A percentile compares a stretch with the other conserved stretches of the same genome.
Conservation (phyloP, 257 asterid genomes). For the Plectranthus barbatus region DNA sequence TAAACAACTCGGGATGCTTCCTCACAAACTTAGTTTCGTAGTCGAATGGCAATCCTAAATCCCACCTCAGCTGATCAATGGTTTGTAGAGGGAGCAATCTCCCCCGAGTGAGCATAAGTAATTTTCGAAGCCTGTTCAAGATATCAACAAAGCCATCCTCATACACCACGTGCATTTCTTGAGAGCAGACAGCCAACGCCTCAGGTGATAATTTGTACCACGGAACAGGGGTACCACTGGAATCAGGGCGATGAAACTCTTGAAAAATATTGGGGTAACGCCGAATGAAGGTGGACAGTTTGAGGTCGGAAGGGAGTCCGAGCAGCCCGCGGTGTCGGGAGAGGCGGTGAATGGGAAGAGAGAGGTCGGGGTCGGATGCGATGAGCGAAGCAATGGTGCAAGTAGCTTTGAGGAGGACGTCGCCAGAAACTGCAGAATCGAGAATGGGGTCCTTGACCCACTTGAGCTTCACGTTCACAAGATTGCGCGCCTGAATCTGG, state of each 20-base stretch:
- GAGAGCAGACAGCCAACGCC: constrained; percentile 34
- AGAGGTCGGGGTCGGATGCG: constrained; percentile 37
- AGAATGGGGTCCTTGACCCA: constrained; percentile 71
- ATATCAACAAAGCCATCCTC: constrained; percentile 42
- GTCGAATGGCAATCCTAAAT: constrained; percentile 68
- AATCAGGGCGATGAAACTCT: constrained; percentile 52
- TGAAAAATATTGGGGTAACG: constrained; percentile 70
- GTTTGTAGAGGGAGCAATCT: constrained; percentile 71
- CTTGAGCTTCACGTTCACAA: constrained; percentile 77
- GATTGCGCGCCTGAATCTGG: constrained; percentile 48
- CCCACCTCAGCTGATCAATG: constrained; percentile 83
- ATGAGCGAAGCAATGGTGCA: constrained; percentile 49
- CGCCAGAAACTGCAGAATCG: constrained; percentile 49
- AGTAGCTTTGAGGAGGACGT: constrained; percentile 61
- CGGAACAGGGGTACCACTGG: constrained; percentile 74
- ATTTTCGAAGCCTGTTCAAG: constrained; percentile 54
- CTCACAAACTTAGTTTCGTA: constrained; percentile 31
- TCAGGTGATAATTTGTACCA: constrained; percentile 54
- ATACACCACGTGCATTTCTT: constrained; percentile 28
- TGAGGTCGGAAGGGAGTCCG: constrained; percentile 56
- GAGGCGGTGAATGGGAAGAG: constrained; percentile 62
- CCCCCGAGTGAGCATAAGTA: constrained; percentile 68
- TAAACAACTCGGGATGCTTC: constrained; percentile 43
- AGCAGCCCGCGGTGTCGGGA: constrained; percentile 43
- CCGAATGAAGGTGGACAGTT: constrained; percentile 63